Evolutionary conservation across 257 asterid species (phyloP).

Genomic region (Plantago elongata): DNA sequence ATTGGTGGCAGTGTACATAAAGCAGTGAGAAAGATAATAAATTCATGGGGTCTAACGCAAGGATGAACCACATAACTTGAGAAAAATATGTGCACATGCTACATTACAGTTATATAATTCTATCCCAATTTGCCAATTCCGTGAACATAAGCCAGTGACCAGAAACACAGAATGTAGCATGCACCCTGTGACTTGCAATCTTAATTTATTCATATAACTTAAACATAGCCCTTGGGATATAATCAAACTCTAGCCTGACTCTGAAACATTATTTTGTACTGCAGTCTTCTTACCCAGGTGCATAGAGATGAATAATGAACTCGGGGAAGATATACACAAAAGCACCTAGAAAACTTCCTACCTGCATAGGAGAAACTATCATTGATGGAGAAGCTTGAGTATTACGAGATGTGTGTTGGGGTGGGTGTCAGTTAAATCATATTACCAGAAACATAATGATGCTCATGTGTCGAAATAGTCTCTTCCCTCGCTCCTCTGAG

Average conservation of each 20-base stretch:
- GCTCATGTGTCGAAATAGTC: slow-evolving; percentile 32
- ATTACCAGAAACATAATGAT: slow-evolving; percentile 41
- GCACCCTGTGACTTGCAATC: neutral
- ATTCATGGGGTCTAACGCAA: neutral
- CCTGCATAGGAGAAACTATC: slow-evolving; percentile 28
- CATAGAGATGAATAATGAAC: slow-evolving; percentile 32
- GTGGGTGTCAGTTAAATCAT: slow-evolving; percentile 7
- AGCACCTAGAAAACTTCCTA: slow-evolving; percentile 33
- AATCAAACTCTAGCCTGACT: slow-evolving; percentile 10
- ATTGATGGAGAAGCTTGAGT: slow-evolving; percentile 3
- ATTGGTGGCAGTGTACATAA: slow-evolving; percentile 7
- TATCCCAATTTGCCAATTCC: neutral
- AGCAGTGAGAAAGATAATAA: slow-evolving; percentile 14
- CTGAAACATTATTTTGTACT: slow-evolving; percentile 7
- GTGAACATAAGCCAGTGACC: neutral
- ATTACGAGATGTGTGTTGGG: slow-evolving; percentile 1
- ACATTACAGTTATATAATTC: no score
- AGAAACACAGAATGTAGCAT: slow-evolving; percentile 2
- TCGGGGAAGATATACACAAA: slow-evolving; percentile 37
- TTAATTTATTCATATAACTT: no score
- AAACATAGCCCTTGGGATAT: slow-evolving; percentile 2
- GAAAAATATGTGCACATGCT: neutral
- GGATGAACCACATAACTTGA: neutral
- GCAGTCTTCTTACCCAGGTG: slow-evolving; percentile 41
- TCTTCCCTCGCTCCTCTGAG: slow-evolving; percentile 39